phyloP scores from a whole-genome alignment of 164 flowering plant species.

The Tetracentron sinense region DNA sequence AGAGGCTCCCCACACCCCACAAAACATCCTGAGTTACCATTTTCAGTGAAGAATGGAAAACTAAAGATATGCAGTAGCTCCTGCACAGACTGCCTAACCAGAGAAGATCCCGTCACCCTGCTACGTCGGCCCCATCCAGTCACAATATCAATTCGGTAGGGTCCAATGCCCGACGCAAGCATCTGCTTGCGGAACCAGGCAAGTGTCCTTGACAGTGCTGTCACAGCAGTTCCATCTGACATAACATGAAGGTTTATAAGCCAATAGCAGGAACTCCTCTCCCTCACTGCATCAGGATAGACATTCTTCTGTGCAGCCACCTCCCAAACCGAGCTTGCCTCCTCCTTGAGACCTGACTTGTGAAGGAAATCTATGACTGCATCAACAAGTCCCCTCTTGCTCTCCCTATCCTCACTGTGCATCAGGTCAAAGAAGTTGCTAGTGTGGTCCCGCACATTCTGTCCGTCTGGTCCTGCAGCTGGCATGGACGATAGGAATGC shows the following conservation, averaged over 20 bases:
- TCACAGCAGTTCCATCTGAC: conserved; percentile 97
- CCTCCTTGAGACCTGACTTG: conserved; percentile 94
- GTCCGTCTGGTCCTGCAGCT: conserved; percentile 75
- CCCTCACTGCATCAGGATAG: conserved; percentile 78
- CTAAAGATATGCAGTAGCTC: conserved; percentile 66
- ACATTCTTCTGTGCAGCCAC: conserved; percentile 88
- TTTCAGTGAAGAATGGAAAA: conserved; percentile 78
- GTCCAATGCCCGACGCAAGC: conserved; percentile 63
- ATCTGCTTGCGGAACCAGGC: conserved; percentile 77
- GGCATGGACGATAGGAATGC: conserved; percentile 72
- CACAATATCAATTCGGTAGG: conserved; percentile 77
- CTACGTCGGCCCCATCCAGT: conserved; percentile 99
- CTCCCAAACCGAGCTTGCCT: conserved; percentile 97
- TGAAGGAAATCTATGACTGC: conserved; percentile 92
- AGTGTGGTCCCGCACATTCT: conserved; percentile 78
- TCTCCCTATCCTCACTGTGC: conserved; percentile 90
- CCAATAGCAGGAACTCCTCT: conserved; percentile 81
- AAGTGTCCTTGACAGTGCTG: conserved; percentile 85
- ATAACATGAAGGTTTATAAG: conserved; percentile 95
- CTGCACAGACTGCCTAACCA: conserved; percentile 82
- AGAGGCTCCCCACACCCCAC: conserved; percentile 93
- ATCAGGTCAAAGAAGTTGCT: conserved; percentile 69
- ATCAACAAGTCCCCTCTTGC: conserved; percentile 92
- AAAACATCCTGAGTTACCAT: conserved; percentile 89
- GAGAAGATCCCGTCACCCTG: conserved; percentile 80